Evolutionary conservation across 352 stramenopile species (phyloP), one percentile per base, ranked within the genome.

Genomic region (Globisporangium uncinulatum): DNA sequence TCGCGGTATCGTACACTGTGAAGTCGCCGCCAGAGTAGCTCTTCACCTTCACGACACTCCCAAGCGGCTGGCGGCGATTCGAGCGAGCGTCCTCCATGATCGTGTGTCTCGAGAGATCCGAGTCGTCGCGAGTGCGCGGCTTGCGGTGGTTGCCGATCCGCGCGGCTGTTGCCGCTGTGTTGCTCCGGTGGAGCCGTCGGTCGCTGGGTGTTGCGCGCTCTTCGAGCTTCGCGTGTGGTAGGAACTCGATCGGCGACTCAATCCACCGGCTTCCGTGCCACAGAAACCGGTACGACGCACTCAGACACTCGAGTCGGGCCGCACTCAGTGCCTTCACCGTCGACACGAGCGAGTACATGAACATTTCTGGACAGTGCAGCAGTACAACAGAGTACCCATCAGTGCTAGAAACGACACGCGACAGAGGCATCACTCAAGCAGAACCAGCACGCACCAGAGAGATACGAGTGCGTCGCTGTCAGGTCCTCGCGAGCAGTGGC

Each of bases 201-300:
- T 51, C 45, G 14, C 34, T 54, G 9, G 41, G 45, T 8, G 31
- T 15, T 19, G 29, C 10, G 17, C 21, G 21, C 9, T 57, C 48
- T 29, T 53, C 36, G 39, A 55, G 32, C 20, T 57, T 39, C 19
- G 51, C 14, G 9, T 5, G 14, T 39, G 68, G 62, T 29, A 69
- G 64, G 43, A 76, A 87, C 34, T 87, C 76, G 17, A 89, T 61
- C 5, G 61, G 59, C 34, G 70, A 74, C 47, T 89, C 65, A 14
- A 91, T 67, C 81, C 81, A 91, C 7, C 64, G 71, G 17, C 74
- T 63, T 45, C 58, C 66, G 49, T 87, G 74, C 78, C 77, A 87
- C 48, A 75, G 69, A 42, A 74, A 79, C 10, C 76, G 74, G 56
- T 84, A 84, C 13, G 76, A 73, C 6, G 69, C 67, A 31, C 63